Evolutionary conservation across 257 asterid species (phyloP).

Genomic region (Gentiana dahurica): DNA sequence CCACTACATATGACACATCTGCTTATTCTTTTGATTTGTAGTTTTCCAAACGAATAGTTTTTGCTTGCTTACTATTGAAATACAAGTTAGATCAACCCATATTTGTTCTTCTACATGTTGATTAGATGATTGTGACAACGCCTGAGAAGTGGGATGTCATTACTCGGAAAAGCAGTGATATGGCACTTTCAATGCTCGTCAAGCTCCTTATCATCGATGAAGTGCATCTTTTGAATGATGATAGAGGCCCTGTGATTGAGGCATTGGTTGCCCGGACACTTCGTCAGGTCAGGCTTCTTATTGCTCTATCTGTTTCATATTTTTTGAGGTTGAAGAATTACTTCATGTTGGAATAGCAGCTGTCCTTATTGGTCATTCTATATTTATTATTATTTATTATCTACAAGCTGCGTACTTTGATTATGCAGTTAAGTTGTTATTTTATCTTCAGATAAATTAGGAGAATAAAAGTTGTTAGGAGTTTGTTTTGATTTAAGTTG

Average conservation of each 20-base stretch:
- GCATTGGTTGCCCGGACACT: conserved; percentile 99
- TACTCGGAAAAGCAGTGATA: conserved; percentile 98
- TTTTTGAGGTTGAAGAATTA: too few species aligned
- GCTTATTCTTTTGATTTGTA: not conserved
- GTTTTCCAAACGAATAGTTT: not conserved
- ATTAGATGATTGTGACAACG: conserved; percentile 97
- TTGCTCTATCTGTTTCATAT: not conserved
- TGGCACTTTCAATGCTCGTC: conserved; percentile 96
- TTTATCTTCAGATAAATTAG: too few species aligned
- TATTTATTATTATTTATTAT: too few species aligned
- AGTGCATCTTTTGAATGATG: conserved; percentile 95
- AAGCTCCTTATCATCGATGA: conserved; percentile 97
- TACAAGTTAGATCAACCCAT: not conserved
- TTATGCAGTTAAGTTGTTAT: too few species aligned
- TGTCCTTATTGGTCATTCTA: too few species aligned
- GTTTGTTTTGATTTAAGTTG: too few species aligned
- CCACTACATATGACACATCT: conserved; percentile 11
- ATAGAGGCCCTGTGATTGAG: conserved; percentile 95
- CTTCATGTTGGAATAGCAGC: too few species aligned
- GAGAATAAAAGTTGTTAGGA: too few species aligned
- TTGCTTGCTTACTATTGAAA: too few species aligned
- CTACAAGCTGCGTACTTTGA: too few species aligned
- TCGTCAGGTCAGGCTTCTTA: conserved; percentile 49
- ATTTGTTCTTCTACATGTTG: conserved; percentile 14
- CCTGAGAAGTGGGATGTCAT: conserved; percentile 99